Conservation (phyloP, 2,329 filamentous ascomycete genomes). For the Paracoccidioides lutzii region DNA sequence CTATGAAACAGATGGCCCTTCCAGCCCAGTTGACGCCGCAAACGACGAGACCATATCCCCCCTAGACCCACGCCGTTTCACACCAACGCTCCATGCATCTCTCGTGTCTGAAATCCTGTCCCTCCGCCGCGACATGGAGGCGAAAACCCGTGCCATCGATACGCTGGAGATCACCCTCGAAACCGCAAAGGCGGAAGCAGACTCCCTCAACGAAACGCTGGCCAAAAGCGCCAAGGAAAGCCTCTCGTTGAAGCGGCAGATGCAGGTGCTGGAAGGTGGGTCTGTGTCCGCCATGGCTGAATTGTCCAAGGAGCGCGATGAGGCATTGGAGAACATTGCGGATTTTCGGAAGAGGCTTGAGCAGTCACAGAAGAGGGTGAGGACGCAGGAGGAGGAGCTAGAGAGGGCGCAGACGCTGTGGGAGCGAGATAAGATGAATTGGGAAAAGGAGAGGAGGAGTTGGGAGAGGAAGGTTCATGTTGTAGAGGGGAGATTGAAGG, state of each 20-base stretch:
- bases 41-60: constrained; percentile 56
- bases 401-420: constrained; percentile 66
- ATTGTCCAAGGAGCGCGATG: constrained; percentile 72
- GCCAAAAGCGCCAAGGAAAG: constrained; percentile 58
- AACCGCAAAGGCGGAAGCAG: constrained; percentile 58
- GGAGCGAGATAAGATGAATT: constrained; percentile 70
- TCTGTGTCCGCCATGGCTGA: constrained; percentile 76
- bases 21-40: constrained; percentile 23
- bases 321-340: constrained; percentile 56
- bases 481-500: constrained; percentile 74
- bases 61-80: constrained; percentile 83
- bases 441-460: constrained; percentile 71
- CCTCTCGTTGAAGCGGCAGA: constrained; percentile 68
- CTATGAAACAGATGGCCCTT: constrained; percentile 26
- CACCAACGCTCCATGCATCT: constrained; percentile 85
- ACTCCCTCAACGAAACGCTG: constrained; percentile 51
- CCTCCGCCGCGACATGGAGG: constrained; percentile 77
- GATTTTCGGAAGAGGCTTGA: constrained; percentile 73
- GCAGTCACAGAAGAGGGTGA: constrained; percentile 59
- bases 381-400: constrained; percentile 70
- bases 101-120: constrained; percentile 87
- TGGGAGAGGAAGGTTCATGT: constrained; percentile 78
- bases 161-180: constrained; percentile 66
- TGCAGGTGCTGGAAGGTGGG: constrained; percentile 76
- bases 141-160: constrained; percentile 77